Base-by-base conservation (phyloP, 2,329 filamentous ascomycete genomes). In the Colletotrichum tropicicola region DNA sequence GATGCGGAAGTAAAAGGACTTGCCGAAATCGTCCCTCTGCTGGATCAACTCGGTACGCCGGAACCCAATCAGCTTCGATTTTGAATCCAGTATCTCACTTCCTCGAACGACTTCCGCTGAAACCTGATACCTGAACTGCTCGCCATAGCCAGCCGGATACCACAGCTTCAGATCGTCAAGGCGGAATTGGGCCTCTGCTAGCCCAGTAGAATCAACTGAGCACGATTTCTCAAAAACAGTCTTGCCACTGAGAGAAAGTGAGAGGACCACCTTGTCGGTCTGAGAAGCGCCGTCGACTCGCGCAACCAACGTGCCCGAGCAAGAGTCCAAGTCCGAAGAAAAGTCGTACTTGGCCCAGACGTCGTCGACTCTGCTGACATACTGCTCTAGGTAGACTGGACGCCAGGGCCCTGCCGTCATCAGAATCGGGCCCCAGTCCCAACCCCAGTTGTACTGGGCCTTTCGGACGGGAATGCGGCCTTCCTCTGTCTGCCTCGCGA, bases 391-490 rank as follows among this genome's bases (percentile, higher is more conserved):
- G 12, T 83, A 82, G 2, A 93, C 82, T 2, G 88, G 84, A 65
- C 86, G 85, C 91, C 91, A 94, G 2, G 88, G 86, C 0, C 89
- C 89, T 9, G 83, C 84, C 1, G 87, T 88, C 74, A 88, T 82
- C 53, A 90, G 69, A 9, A 89, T 81, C 1, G 89, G 89, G 0
- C 89, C 89, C 89, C 89, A 91, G 70, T 91, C 89, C 89, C 89
- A 92, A 5, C 89, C 88, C 87, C 87, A 92, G 69, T 90, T 86
- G 69, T 89, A 91, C 73, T 91, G 89, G 0, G 89, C 86, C 71
- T 91, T 92, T 15, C 89, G 79, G 0, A 75, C 71, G 0, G 68
- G 60, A 7, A 75, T 56, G 2, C 73, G 69, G 32, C 77, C 73
- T 15, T 75, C 72, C 57, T 76, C 87, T 57, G 69, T 86, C 79